These are phyloP conservation scores for Kwoniella newhampshirensis DNA, from an alignment of 768 basidiomycete species.

Conservation along the genomic window DNA sequence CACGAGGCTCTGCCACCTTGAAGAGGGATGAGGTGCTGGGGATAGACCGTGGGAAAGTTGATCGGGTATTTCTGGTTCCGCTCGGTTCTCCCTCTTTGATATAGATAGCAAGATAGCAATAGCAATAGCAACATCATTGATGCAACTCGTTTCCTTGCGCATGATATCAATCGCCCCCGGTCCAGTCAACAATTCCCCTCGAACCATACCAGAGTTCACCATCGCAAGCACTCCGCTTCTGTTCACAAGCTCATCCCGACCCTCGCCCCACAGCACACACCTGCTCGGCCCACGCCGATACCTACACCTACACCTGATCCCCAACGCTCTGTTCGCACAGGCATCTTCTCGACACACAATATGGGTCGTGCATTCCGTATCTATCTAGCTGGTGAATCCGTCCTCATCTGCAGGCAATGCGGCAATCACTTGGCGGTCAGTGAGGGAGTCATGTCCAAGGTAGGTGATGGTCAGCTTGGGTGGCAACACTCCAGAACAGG, in stretches of 20 bases:
- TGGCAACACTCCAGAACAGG: constrained; percentile 12
- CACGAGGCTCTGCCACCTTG: constrained; percentile 7
- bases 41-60: constrained; percentile 17
- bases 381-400: constrained; percentile 49
- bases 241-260: too few species aligned
- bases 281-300: not conserved
- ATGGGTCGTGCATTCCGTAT: constrained; percentile 49
- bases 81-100: not conserved
- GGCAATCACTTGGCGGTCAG: constrained; percentile 47
- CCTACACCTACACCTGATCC: not conserved
- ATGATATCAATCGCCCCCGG: too few species aligned
- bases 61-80: constrained; percentile 1
- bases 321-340: not conserved
- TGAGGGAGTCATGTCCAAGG: constrained; percentile 46
- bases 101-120: too few species aligned
- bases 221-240: too few species aligned
- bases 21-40: not conserved
- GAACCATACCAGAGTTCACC: too few species aligned
- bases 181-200: too few species aligned
- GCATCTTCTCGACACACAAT: not conserved
- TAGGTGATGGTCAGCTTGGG: constrained; percentile 15
- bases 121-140: too few species aligned
- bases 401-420: constrained; percentile 48
- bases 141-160: not conserved
- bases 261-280: not conserved